Conservation (phyloP, 345 rosid species). For the Salix suchowensis region DNA sequence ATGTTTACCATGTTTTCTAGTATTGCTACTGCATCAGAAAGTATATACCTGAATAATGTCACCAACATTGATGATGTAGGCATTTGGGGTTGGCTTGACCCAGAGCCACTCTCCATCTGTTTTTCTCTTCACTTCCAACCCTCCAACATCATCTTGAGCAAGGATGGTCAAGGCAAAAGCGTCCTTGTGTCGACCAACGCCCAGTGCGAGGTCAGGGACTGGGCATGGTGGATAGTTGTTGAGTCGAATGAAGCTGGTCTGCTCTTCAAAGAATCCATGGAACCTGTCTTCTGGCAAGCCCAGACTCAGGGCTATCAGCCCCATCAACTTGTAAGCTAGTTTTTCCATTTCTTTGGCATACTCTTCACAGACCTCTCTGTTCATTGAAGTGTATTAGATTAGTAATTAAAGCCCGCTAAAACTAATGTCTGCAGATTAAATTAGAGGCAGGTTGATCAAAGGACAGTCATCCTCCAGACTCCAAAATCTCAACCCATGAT, state of each 20-base stretch:
- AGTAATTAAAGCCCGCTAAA: background rate
- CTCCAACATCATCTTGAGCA: slow-evolving; percentile 76
- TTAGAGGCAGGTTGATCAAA: background rate
- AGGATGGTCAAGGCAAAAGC: slow-evolving; percentile 62
- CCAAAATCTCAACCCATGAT: no score
- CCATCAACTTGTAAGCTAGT: slow-evolving; percentile 41
- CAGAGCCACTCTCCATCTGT: slow-evolving; percentile 68
- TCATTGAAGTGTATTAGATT: background rate
- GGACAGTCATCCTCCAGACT: no score
- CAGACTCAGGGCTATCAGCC: slow-evolving; percentile 53
- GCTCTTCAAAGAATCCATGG: slow-evolving; percentile 44
- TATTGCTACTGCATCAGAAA: no score
- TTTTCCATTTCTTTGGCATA: slow-evolving; percentile 47
- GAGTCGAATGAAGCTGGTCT: slow-evolving; percentile 46
- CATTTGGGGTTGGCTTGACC: slow-evolving; percentile 45
- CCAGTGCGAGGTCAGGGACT: slow-evolving; percentile 65
- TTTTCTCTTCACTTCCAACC: slow-evolving; percentile 63
- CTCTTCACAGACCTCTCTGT: slow-evolving; percentile 46
- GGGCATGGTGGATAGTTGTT: slow-evolving; percentile 86
- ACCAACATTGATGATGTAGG: slow-evolving; percentile 70
- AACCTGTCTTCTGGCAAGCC: slow-evolving; percentile 46
- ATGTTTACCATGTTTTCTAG: no score
- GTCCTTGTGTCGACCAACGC: slow-evolving; percentile 85
- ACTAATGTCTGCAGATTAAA: background rate
- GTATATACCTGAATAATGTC: slow-evolving; percentile 48